Base-by-base conservation (phyloP, 352 stramenopile species). In the Phytophthora multivora region DNA sequence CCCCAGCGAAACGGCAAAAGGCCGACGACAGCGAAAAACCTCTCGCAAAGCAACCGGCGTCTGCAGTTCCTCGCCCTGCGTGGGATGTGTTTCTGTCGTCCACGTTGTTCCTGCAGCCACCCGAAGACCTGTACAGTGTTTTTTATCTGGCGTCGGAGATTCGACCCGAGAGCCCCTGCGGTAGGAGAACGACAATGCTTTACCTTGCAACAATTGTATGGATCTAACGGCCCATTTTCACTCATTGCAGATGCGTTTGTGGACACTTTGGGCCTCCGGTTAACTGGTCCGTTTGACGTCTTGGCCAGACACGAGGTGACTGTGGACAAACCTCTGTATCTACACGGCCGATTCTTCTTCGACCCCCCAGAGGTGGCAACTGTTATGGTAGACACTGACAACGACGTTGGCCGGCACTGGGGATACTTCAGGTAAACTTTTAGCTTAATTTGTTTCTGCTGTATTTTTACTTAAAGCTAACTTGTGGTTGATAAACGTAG, bases 291-390 rank as follows among this genome's bases (percentile, higher is more conserved):
- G 1, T 90, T 89, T 40, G 79, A 83, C n/a, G 31, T 86, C 18
- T 62, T 90, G 10, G 45, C 54, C 25, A 52, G 59, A 15, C 53
- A 59, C 19, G 38, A 61, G 9, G 51, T 88, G 30, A n/a, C 30
- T 3, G n/a, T 53, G 28, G 45, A 63, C 19, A 80, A 77, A 50
- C 77, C 78, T 26, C 38, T 86, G 40, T 70, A 66, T 64, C 46
- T 90, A n/a, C 81, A 89, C 21, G 79, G 75, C 2, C 69, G 81
- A 4, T 81, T 66, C 57, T 83, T 74, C 33, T 58, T 76, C 7
- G 81, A 90, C 21, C 79, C 79, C 2, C 75, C 81, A 11, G 81
- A 90, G 51, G 71, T 90, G 26, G 62, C 69, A 25, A 58, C 73
- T 5, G 63, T 86, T 0, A 15, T 80, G 21, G 23, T 54, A 15